Base-by-base conservation (phyloP, 1,139 yeast genomes). In the Protomyces inundatus region DNA sequence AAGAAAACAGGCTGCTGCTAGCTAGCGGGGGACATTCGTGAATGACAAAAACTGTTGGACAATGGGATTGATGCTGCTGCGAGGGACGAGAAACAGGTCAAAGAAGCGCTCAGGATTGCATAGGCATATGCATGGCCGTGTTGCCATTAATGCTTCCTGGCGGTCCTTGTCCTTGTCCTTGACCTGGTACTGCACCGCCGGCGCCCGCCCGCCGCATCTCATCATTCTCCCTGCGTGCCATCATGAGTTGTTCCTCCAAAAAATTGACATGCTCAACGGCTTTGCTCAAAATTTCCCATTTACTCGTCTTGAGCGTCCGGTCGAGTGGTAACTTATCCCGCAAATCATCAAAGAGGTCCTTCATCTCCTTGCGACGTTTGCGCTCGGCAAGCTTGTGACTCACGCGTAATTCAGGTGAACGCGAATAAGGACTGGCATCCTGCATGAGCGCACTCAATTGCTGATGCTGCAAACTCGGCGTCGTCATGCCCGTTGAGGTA, bases 351-450 rank as follows among this genome's bases (percentile, higher is more conserved):
- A 69, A 69, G 40, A 68, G 66, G 6, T 68, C 60, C 51, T 70
- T 62, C 70, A 69, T 69, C 56, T 69, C 71, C 55, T 67, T 61
- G 6, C 71, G 67, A 12, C 71, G 69, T 34, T 69, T 66, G 16
- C 71, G 68, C 60, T 69, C 71, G 33, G 71, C 71, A 39, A 69
- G 65, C 55, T 69, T 69, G 65, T 69, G 71, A 14, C 68, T 69
- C 55, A 67, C 69, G 23, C 71, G 68, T 9, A 69, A 67, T 55
- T 68, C 71, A 14, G 71, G 70, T 36, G 69, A 66, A 12, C 71
- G 70, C 4, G 67, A 63, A 61, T 69, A 69, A 16, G 71, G 68
- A 50, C 57, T 60, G 34, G 45, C 32, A n/a, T 58, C 62, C 35
- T 55, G 54, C 62, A 58, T 51, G 36, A 58, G 42, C 7, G 34